Base-by-base conservation (phyloP, 1,139 yeast species). In the Magnusiomyces tetraspermus region DNA sequence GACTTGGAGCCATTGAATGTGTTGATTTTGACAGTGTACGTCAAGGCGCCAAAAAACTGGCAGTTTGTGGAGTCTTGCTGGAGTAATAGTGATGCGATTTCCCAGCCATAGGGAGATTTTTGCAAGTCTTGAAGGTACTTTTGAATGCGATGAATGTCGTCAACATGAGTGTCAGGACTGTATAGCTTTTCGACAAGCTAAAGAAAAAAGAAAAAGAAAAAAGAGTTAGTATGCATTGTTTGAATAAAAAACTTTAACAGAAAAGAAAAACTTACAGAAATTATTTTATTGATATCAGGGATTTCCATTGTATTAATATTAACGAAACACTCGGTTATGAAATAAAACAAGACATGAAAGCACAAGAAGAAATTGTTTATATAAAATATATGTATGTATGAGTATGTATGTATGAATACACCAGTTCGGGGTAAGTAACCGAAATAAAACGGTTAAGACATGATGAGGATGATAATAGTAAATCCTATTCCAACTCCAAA, bases 21-120 rank as follows among this genome's bases (percentile, higher is more conserved):
- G 44, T 72, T 74, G 53, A 77, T 69, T 51, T 79, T 74, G 44
- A 77, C 76, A 0, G 80, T 72, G 49, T 73, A 75, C 0, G 86
- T 80, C 53, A 80, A 67, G 0, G 85, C 86, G 0, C 86, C 86
- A 59, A 82, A 78, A 60, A 78, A 81, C 59, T 75, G 77, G 58
- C 82, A 77, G 41, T 68, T 67, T 2, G 77, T 70, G 3, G 69
- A 63, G n/a, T 56, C 51, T 26, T 66, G 56, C 40, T 65, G 63
- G 51, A 81, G 68, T 45, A 81, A 68, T 46, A 62, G 54, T 21
- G 67, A 61, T 0, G 82, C 86, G 43, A 81, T 63, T 23, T 67
- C 63, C 69, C 76, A 75, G 1, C 83, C 85, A 51, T 71, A 64
- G 1, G 69, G 67, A 2, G 81, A 73, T 54, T 67, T 70, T 59